Evolutionary conservation across 1,284 basidiomycete species (phyloP).

Genomic region (Puccinia polysora): DNA sequence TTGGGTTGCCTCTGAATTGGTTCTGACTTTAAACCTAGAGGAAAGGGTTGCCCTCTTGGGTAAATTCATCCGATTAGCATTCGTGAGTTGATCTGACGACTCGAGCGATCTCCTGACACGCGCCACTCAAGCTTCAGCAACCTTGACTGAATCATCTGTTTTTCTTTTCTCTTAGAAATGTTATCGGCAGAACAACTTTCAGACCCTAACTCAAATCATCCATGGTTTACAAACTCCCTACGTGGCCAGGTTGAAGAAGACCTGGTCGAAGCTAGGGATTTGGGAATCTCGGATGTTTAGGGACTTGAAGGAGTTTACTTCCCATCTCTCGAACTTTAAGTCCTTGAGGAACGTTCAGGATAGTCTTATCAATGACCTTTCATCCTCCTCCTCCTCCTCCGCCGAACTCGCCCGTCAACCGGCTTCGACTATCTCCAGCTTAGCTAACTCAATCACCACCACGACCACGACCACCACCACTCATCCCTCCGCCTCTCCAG

Average conservation of each 20-base stretch:
- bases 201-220: slow-evolving; percentile 73
- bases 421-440: too few relatives aligned
- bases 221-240: slow-evolving; percentile 69
- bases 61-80: slow-evolving; percentile 81
- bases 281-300: slow-evolving; percentile 72
- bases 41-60: slow-evolving; percentile 66
- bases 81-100: slow-evolving; percentile 58
- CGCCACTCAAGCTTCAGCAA: not conserved
- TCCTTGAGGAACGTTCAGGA: slow-evolving; percentile 64
- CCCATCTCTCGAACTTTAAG: slow-evolving; percentile 67
- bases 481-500: too few relatives aligned
- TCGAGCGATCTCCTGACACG: not conserved
- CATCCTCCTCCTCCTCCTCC: not conserved
- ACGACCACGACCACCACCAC: too few relatives aligned
- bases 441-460: too few relatives aligned
- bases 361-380: slow-evolving; percentile 60
- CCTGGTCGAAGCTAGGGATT: slow-evolving; percentile 65
- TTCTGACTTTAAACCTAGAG: slow-evolving; percentile 53
- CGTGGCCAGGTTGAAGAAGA: slow-evolving; percentile 66
- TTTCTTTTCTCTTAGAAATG: slow-evolving; percentile 64
- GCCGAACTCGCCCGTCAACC: too few relatives aligned
- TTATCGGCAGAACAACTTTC: slow-evolving; percentile 73
- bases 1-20: slow-evolving; percentile 69
- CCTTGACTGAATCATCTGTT: slow-evolving; percentile 9
- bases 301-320: slow-evolving; percentile 68